These are phyloP conservation scores for Podospora fimiseda DNA, from an alignment of 495 filamentous ascomycete genomes.

Conservation along the genomic window DNA sequence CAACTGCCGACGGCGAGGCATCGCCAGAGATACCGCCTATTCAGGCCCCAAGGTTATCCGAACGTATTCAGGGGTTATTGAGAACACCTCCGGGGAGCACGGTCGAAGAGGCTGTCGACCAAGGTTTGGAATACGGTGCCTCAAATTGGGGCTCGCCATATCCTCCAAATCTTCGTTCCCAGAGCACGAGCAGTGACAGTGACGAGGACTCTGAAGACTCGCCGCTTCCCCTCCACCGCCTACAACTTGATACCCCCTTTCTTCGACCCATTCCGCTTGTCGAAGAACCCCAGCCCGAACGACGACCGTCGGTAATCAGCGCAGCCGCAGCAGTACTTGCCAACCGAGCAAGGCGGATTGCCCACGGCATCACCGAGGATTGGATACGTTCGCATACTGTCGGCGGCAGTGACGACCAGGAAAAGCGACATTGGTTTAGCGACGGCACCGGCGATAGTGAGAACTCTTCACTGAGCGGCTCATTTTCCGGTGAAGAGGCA, in stretches of 20 bases:
- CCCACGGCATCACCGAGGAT: conserved; percentile 64
- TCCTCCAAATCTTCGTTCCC: conserved; percentile 45
- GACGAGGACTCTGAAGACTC: conserved; percentile 48
- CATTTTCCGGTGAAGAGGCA: conserved; percentile 40
- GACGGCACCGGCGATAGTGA: conserved; percentile 63
- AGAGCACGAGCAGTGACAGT: conserved; percentile 46
- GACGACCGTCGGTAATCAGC: conserved; percentile 39
- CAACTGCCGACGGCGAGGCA: conserved; percentile 47
- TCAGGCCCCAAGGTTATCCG: conserved; percentile 42
- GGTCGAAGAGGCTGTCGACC: conserved; percentile 1
- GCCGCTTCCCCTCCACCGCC: conserved; percentile 46
- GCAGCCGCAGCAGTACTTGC: conserved; percentile 48
- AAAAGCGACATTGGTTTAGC: conserved; percentile 66
- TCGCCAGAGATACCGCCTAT: conserved; percentile 50
- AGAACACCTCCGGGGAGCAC: conserved; percentile 39
- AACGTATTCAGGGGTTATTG: conserved; percentile 40
- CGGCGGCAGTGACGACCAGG: conserved; percentile 51
- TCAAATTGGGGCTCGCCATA: conserved; percentile 73
- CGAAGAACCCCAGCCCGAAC: conserved; percentile 28
- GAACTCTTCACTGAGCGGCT: conserved; percentile 57
- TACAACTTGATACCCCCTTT: conserved; percentile 48
- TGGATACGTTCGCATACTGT: conserved; percentile 72
- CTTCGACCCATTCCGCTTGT: conserved; percentile 41
- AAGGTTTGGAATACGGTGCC: conserved; percentile 47
- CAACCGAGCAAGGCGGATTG: conserved; percentile 46